A percentile compares a stretch with the other conserved stretches of the same genome.
Conservation (phyloP, 371 early-diverging fungal genomes). For the Lichtheimia ornata region DNA sequence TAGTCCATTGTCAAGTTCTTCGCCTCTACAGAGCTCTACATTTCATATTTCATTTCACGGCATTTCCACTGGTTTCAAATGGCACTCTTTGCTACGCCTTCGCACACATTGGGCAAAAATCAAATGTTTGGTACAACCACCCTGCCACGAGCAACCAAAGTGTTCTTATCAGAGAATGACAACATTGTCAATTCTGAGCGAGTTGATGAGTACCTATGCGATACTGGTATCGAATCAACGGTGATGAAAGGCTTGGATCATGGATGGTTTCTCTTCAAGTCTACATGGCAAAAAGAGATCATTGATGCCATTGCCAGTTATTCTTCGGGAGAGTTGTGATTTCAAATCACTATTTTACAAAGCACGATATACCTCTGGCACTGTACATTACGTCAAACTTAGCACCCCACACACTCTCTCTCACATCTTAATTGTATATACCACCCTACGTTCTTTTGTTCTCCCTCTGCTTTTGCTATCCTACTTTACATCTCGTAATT, state of each 20-base stretch:
- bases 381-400: too few relatives aligned
- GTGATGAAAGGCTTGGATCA: constrained; percentile 58
- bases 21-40: constrained; percentile 70
- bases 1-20: constrained; percentile 63
- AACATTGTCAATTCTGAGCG: constrained; percentile 51
- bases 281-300: constrained; percentile 42
- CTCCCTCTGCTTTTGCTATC: too few relatives aligned
- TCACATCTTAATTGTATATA: too few relatives aligned
- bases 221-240: constrained; percentile 40
- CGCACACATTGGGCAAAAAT: constrained; percentile 10
- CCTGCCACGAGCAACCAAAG: constrained; percentile 33
- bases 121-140: constrained; percentile 10
- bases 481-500: too few relatives aligned
- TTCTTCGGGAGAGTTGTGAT: too few relatives aligned
- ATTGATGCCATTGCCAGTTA: constrained; percentile 24
- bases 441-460: too few relatives aligned
- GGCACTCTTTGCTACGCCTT: constrained; percentile 47
- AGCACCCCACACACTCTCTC: too few relatives aligned
- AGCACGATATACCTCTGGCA: too few relatives aligned
- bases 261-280: constrained; percentile 50
- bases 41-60: constrained; percentile 64
- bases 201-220: constrained; percentile 45
- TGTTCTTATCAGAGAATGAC: constrained; percentile 53
- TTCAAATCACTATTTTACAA: too few relatives aligned
- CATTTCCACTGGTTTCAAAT: constrained; percentile 71